These are phyloP conservation scores for Pseudogymnoascus sp. DNA, from an alignment of 2,329 filamentous ascomycete species.

Conservation along the genomic window DNA sequence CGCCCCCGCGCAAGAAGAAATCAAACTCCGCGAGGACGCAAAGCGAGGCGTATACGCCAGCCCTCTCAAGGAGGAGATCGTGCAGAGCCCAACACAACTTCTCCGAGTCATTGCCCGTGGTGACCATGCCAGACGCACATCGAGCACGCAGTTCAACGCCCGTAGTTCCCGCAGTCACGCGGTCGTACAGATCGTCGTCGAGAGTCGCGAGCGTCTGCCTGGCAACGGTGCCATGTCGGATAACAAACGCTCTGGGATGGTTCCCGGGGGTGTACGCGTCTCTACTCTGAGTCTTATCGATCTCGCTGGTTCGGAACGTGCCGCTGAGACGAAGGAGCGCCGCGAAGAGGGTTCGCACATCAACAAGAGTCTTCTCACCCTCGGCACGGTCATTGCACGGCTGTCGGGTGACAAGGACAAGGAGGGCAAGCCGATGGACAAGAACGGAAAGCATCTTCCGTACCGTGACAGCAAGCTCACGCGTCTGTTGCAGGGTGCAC, in stretches of 20 bases:
- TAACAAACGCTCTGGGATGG: constrained; percentile 59
- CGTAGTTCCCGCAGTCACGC: constrained; percentile 96
- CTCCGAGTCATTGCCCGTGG: constrained; percentile 90
- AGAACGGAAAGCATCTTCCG: constrained; percentile 85
- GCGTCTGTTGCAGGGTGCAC: constrained; percentile 78
- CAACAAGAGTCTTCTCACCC: constrained; percentile 91
- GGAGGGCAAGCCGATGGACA: constrained; percentile 62
- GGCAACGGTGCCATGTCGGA: constrained; percentile 39
- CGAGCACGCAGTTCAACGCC: constrained; percentile 94
- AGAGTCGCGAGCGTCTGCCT: constrained; percentile 80
- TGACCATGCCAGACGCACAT: constrained; percentile 81
- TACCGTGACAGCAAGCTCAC: constrained; percentile 98
- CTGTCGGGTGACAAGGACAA: constrained; percentile 88
- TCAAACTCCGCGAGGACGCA: constrained; percentile 92
- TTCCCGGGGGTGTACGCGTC: constrained; percentile 85
- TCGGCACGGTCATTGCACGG: constrained; percentile 89
- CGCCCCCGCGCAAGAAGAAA: constrained; percentile 69
- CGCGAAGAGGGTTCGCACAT: constrained; percentile 94
- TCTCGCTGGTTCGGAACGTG: constrained; percentile 90
- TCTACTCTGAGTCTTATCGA: constrained; percentile 94
- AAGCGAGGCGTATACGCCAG: constrained; percentile 95
- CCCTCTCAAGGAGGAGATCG: constrained; percentile 94
- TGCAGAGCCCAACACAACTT: constrained; percentile 93
- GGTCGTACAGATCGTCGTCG: constrained; percentile 96
- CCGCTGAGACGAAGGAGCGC: constrained; percentile 89